Percentiles rank a stretch among this genome's conserved stretches.
Evolutionary conservation across 2,329 filamentous ascomycete genomes (phyloP).

Genomic region (Parafenestella ontariensis): DNA sequence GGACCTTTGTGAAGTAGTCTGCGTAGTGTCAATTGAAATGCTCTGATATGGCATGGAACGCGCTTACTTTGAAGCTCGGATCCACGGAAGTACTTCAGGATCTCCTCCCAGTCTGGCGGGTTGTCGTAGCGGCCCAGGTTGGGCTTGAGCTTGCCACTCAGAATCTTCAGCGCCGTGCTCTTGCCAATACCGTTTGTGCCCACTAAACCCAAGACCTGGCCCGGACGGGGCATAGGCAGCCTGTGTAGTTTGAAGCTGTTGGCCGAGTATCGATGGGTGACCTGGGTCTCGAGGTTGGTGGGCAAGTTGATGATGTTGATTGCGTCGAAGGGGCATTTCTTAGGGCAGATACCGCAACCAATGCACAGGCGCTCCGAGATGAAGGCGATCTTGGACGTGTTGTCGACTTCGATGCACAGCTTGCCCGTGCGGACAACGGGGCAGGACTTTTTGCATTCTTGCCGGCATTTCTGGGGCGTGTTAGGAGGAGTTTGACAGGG

Average conservation of each 20-base stretch:
- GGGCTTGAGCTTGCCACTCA: conserved; percentile 97
- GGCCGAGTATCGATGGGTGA: conserved; percentile 97
- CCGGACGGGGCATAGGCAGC: conserved; percentile 92
- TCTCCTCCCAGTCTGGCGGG: conserved; percentile 98
- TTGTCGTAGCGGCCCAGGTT: conserved; percentile 95
- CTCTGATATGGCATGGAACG: neutral
- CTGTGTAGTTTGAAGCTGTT: conserved; percentile 99
- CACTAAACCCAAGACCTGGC: conserved; percentile 93
- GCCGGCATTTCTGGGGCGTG: conserved; percentile 83
- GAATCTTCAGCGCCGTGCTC: conserved; percentile 98
- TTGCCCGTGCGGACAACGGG: conserved; percentile 97
- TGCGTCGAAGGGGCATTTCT: conserved; percentile 98
- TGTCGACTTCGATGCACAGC: conserved; percentile 91
- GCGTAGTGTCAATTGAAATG: conserved; percentile 27
- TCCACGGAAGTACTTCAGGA: conserved; percentile 96
- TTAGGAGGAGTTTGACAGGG: conserved; percentile 24
- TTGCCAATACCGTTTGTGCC: conserved; percentile 99
- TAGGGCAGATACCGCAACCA: conserved; percentile 98
- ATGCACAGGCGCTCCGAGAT: conserved; percentile 96
- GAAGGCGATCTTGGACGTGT: conserved; percentile 93
- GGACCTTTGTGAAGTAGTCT: conserved; percentile 98
- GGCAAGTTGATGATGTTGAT: conserved; percentile 99
- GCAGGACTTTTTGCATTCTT: conserved; percentile 99
- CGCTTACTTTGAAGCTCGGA: conserved; percentile 91
- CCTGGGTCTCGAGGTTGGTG: conserved; percentile 97